These are phyloP conservation scores for Alternaria consortialis DNA, from an alignment of 2,329 filamentous ascomycete genomes.

Conservation along the genomic window DNA sequence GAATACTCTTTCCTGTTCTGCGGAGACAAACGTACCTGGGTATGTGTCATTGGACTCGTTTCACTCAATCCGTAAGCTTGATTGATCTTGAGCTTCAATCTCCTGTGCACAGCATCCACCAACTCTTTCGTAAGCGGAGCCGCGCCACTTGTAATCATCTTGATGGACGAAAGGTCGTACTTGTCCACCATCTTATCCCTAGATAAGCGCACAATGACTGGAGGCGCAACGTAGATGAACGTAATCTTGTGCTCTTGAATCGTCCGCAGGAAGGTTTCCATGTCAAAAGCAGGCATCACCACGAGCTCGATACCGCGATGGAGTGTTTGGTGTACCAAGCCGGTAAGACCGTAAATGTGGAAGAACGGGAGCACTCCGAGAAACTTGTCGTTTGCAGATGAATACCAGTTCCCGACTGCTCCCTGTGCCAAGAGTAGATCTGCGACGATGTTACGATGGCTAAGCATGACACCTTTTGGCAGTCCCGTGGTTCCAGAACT, in stretches of 20 bases:
- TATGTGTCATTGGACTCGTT: constrained; percentile 37
- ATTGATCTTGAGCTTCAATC: constrained; percentile 62
- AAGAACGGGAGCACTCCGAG: constrained; percentile 87
- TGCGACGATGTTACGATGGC: constrained; percentile 60
- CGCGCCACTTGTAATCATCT: constrained; percentile 85
- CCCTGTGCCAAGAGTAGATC: constrained; percentile 83
- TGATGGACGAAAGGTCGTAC: constrained; percentile 79
- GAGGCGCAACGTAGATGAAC: constrained; percentile 82
- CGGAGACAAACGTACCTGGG: constrained; percentile 21
- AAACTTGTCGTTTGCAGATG: constrained; percentile 65
- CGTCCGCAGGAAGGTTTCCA: constrained; percentile 76
- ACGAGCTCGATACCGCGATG: constrained; percentile 72
- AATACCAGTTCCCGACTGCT: constrained; percentile 86
- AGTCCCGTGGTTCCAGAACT: constrained; percentile 55
- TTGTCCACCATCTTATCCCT: constrained; percentile 80
- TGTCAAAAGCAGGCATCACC: constrained; percentile 80
- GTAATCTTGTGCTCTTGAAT: constrained; percentile 79
- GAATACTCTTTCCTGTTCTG: too few relatives aligned
- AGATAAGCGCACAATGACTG: constrained; percentile 78
- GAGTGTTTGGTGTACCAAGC: constrained; percentile 72
- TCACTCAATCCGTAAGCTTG: constrained; percentile 39
- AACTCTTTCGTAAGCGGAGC: constrained; percentile 83
- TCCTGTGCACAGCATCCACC: constrained; percentile 75
- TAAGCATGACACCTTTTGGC: constrained; percentile 57
- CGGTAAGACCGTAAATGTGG: constrained; percentile 86